phyloP scores from a whole-genome alignment of 306 rosid species.

The Dalbergia cultrata region DNA sequence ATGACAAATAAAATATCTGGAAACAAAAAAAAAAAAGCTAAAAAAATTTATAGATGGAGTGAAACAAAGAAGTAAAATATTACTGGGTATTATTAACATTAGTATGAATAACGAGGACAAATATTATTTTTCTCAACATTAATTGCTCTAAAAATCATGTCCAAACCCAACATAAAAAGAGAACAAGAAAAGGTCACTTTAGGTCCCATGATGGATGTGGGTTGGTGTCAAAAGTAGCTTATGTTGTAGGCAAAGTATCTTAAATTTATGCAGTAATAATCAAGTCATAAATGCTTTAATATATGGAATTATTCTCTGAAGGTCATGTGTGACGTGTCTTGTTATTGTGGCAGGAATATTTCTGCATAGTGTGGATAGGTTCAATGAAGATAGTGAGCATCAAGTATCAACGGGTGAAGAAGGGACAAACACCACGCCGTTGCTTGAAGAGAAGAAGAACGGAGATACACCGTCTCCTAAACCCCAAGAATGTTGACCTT shows the following conservation, averaged over 20 bases:
- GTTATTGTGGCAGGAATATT: slow-evolving; percentile 66
- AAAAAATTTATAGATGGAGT: background rate
- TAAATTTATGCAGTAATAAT: background rate
- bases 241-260: background rate
- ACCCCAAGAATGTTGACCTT: slow-evolving; percentile 31
- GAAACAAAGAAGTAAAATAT: too few relatives aligned
- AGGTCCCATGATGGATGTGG: background rate
- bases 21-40: background rate
- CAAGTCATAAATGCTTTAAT: background rate
- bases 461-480: slow-evolving; percentile 43
- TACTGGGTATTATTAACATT: too few relatives aligned
- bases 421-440: slow-evolving; percentile 58
- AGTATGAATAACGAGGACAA: too few relatives aligned
- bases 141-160: background rate
- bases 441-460: slow-evolving; percentile 60
- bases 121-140: too few relatives aligned
- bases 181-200: background rate
- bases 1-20: too few relatives aligned
- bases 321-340: background rate
- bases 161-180: background rate
- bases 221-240: background rate
- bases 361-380: slow-evolving; percentile 68
- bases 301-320: too few relatives aligned
- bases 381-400: slow-evolving; percentile 63
- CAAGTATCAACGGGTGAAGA: slow-evolving; percentile 35